Percentiles rank a stretch among this genome's conserved stretches.
Conservation (phyloP, 441 rosid genomes). For the Bocquillonia castaneifolia region DNA sequence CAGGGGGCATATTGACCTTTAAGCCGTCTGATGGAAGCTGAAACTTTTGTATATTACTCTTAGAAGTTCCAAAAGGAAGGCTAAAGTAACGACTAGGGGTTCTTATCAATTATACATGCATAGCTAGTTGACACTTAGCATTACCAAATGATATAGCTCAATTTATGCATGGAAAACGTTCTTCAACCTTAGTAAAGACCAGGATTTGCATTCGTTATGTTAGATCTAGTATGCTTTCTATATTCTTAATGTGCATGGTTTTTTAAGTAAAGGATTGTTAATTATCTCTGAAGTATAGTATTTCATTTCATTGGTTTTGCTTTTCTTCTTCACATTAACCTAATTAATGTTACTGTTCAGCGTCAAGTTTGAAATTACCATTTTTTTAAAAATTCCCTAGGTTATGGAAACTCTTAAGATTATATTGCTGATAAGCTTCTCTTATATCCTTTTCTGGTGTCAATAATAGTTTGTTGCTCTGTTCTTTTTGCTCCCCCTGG, state of each 20-base stretch:
- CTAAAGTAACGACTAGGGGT: background rate
- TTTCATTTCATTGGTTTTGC: background rate
- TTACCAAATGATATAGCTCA: background rate
- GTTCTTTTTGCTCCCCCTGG: background rate
- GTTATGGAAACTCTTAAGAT: background rate
- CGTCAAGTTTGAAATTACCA: background rate
- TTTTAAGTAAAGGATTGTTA: background rate
- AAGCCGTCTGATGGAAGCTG: background rate
- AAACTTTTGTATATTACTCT: background rate
- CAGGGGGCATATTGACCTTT: background rate
- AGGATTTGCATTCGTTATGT: no score
- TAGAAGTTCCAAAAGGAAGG: background rate
- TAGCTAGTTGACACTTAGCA: background rate
- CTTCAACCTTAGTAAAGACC: background rate
- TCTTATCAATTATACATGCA: conserved; percentile 1
- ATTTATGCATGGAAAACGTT: background rate
- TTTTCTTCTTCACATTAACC: background rate
- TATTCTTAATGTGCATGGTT: background rate
- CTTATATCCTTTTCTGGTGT: background rate
- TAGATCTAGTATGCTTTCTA: no score
- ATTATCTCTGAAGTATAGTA: background rate
- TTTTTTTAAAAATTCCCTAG: background rate
- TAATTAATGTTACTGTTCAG: background rate
- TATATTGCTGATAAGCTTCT: background rate
- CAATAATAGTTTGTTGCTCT: background rate